These are phyloP conservation scores for Bombardia bombarda DNA, from an alignment of 495 filamentous ascomycete genomes.

Conservation along the genomic window DNA sequence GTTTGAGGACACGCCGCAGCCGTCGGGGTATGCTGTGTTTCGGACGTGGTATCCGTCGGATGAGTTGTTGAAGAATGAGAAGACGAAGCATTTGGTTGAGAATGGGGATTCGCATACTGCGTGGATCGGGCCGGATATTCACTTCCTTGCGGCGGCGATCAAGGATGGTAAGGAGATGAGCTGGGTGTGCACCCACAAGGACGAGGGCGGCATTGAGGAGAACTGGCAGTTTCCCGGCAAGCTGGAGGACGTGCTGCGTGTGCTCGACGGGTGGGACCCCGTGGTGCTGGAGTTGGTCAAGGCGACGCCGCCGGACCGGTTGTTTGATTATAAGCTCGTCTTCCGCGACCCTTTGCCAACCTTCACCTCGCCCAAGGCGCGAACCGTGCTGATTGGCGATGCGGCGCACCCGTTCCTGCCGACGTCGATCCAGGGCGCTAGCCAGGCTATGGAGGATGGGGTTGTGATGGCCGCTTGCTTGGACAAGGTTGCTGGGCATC, in stretches of 20 bases:
- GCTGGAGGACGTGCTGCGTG: constrained; percentile 38
- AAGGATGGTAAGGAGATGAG: constrained; percentile 48
- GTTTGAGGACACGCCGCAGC: constrained; percentile 46
- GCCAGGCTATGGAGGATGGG: constrained; percentile 61
- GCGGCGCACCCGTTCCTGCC: constrained; percentile 61
- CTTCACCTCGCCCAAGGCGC: constrained; percentile 48
- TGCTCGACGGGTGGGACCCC: constrained; percentile 52
- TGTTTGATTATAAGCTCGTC: constrained; percentile 59
- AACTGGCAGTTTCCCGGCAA: constrained; percentile 46
- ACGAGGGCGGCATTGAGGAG: constrained; percentile 46
- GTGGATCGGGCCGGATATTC: constrained; percentile 40
- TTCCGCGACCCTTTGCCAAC: constrained; percentile 53
- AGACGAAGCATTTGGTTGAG: constrained; percentile 46
- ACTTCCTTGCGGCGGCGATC: constrained; percentile 45
- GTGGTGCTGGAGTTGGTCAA: constrained; percentile 41
- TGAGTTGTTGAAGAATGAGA: constrained; percentile 41
- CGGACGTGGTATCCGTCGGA: constrained; percentile 41
- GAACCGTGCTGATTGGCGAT: constrained; percentile 52
- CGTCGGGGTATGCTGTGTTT: constrained; percentile 40
- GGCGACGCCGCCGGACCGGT: constrained; percentile 35
- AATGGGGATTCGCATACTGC: constrained; percentile 45
- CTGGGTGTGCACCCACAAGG: constrained; percentile 54
- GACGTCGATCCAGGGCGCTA: constrained; percentile 53
- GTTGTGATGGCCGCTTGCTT: constrained; percentile 50
- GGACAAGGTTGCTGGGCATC: constrained; percentile 21